Conservation (phyloP, 140 eudicot genomes). For the Ambrosia hybrid region DNA sequence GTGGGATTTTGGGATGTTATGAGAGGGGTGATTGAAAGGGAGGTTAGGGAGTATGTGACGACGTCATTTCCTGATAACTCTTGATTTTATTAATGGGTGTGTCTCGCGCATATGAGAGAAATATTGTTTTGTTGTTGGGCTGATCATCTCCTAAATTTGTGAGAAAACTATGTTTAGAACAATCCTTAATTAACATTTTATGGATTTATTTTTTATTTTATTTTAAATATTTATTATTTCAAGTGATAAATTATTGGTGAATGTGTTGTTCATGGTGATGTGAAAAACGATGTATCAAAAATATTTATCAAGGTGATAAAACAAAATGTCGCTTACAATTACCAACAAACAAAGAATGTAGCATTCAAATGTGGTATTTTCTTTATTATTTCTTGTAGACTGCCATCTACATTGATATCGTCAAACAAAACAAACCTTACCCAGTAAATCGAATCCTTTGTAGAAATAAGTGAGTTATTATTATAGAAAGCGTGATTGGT, state of each 20-base stretch:
- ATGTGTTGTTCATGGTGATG: not conserved
- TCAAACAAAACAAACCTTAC: no score
- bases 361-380: no score
- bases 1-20: slow-evolving; percentile 58
- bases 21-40: slow-evolving; percentile 71
- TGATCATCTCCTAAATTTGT: no score
- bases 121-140: no score
- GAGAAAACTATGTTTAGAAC: no score
- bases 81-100: slow-evolving; percentile 30
- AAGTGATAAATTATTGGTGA: slow-evolving; percentile 9
- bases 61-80: slow-evolving; percentile 52
- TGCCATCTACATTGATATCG: no score
- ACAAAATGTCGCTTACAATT: not conserved
- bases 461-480: no score
- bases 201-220: not conserved
- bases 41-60: slow-evolving; percentile 67
- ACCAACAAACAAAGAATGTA: not conserved
- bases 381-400: no score
- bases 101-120: no score
- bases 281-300: not conserved
- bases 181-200: not conserved
- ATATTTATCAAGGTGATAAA: no score
- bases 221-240: not conserved
- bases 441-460: no score
- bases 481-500: no score